Evolutionary conservation across 345 rosid species (phyloP).

Genomic region (Aegle marmelos): DNA sequence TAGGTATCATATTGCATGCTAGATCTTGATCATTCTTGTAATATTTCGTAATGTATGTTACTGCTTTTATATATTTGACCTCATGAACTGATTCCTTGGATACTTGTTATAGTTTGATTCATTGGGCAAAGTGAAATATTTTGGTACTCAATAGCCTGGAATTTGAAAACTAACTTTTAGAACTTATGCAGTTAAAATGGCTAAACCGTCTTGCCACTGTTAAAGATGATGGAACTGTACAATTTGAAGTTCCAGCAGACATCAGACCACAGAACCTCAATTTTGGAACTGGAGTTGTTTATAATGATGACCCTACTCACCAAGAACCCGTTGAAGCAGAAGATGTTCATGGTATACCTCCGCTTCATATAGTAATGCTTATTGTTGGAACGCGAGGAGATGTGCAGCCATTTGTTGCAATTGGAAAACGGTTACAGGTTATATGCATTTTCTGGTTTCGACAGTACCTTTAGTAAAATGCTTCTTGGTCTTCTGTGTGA

Average conservation of each 20-base stretch:
- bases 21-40: neutral
- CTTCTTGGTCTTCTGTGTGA: neutral
- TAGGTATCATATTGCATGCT: neutral
- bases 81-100: neutral
- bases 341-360: slow-evolving; percentile 31
- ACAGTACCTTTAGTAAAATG: neutral
- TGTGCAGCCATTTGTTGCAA: slow-evolving; percentile 68
- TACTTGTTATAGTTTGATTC: neutral
- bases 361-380: slow-evolving; percentile 57
- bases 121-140: neutral
- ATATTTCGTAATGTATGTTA: neutral
- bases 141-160: neutral
- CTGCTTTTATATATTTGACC: neutral
- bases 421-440: slow-evolving; percentile 63
- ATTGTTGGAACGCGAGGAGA: slow-evolving; percentile 70
- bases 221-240: slow-evolving; percentile 51
- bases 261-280: slow-evolving; percentile 27
- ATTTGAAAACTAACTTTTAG: neutral
- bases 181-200: slow-evolving; percentile 45
- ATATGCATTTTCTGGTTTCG: neutral
- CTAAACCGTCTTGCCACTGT: slow-evolving; percentile 36
- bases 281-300: slow-evolving; percentile 25
- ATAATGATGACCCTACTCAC: slow-evolving; percentile 19
- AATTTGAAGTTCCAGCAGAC: slow-evolving; percentile 46
- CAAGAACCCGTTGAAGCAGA: slow-evolving; percentile 26